Base-by-base conservation (phyloP, 1,139 yeast species). In the Schwanniomyces etchellsii region DNA sequence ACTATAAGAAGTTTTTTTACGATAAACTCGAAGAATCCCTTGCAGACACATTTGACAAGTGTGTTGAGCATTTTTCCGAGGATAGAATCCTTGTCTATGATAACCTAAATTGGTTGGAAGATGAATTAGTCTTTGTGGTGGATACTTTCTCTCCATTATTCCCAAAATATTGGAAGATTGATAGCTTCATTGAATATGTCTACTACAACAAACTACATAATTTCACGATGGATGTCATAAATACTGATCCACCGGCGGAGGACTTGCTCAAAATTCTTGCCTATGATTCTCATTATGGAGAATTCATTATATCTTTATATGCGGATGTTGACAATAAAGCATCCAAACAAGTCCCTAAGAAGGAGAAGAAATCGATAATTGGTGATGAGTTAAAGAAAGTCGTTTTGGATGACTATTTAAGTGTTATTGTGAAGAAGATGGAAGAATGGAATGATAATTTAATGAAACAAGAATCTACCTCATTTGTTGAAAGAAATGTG, bases 51-150 rank as follows among this genome's bases (percentile, higher is more conserved):
- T 88, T 85, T 55, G 62, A 67, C 27, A 77, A 77, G 37, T 84
- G 91, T 47, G 59, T 67, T 27, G 63, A 74, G 29, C 77, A 81
- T 32, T 81, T 70, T 44, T 50, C 60, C 3, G 61, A 70, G 9
- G 76, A 72, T 34, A 65, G 64, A 27, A 74, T 77, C 52, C 70
- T 66, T 14, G 76, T 89, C 2, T 67, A 82, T 38, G 81, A 81
- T 25, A 78, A 82, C 39, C 60, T 89, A 31, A 81, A 78, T 35
- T 89, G 96, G 93, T 71, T 89, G 13, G 88, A 82, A 50, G 81
- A 81, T 39, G 97, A 91, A 46, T 58, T 91, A 36, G 57, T 70
- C 20, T 70, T 80, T 36, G 85, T 82, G 2, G 70, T 74, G 33
- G 71, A 72, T 24, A 76, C 75, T 14, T 58, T 86, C 28, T 55